phyloP scores from a whole-genome alignment of 345 rosid species.

The Salix udensis region DNA sequence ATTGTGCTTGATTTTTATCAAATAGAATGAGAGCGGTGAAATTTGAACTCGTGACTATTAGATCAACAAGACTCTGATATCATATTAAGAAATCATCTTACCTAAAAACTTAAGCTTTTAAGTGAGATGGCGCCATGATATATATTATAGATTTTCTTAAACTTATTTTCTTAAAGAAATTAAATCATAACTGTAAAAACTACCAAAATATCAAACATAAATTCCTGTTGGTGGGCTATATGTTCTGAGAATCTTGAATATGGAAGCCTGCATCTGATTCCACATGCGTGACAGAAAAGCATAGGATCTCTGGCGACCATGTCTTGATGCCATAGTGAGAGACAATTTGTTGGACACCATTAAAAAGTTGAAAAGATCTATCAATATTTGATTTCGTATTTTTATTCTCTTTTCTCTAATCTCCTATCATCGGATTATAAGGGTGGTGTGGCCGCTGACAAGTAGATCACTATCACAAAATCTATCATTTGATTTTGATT shows the following conservation, averaged over 20 bases:
- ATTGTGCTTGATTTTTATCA: too few species aligned
- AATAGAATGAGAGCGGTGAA: fast-evolving
- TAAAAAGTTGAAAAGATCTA: background rate
- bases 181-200: too few species aligned
- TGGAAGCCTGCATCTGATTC: slow-evolving; percentile 29
- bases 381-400: background rate
- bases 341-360: slow-evolving; percentile 10
- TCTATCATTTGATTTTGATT: background rate
- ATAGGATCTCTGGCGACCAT: background rate
- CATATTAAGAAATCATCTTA: too few species aligned
- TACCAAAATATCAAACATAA: background rate
- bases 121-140: too few species aligned
- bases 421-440: background rate
- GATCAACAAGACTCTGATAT: too few species aligned
- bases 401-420: background rate
- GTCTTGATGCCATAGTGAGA: slow-evolving; percentile 7
- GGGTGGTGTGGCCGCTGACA: slow-evolving; percentile 14
- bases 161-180: too few species aligned
- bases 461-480: slow-evolving; percentile 9
- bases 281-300: background rate
- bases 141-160: too few species aligned
- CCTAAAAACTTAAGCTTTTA: too few species aligned
- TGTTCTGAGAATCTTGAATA: slow-evolving; percentile 20
- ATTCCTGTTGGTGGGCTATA: background rate
- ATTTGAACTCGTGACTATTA: too few species aligned